Conservation (phyloP, 257 asterid genomes). For the Mentha longifolia region DNA sequence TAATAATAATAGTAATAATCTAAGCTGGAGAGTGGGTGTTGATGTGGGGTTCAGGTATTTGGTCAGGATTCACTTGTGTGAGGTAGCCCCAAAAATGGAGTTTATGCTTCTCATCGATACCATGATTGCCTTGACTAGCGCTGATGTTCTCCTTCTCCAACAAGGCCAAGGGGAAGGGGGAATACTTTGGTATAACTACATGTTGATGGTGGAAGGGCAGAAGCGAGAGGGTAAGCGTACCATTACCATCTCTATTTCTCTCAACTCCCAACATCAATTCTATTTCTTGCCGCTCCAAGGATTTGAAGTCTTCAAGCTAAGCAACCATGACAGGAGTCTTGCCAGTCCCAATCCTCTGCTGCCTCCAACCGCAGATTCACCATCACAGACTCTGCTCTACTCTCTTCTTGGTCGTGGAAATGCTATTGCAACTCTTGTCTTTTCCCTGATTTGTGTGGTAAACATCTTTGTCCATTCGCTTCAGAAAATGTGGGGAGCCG, state of each 20-base stretch:
- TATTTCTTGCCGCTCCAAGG: constrained; percentile 61
- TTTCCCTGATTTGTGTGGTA: constrained; percentile 44
- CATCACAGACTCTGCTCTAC: constrained; percentile 14
- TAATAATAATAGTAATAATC: too few species aligned
- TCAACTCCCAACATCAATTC: constrained; percentile 38
- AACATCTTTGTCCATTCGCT: constrained; percentile 43
- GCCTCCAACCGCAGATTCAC: constrained; percentile 26
- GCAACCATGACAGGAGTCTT: constrained; percentile 68
- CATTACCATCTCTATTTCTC: constrained; percentile 46
- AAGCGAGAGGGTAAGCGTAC: constrained; percentile 51
- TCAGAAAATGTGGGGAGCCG: constrained; percentile 37
- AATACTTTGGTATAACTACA: constrained; percentile 50
- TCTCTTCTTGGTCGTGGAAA: constrained; percentile 41
- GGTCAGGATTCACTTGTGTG: constrained; percentile 63
- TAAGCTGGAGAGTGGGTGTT: constrained; percentile 52
- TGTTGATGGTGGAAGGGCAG: constrained; percentile 62
- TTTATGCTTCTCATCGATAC: constrained; percentile 47
- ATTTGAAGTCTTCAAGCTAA: constrained; percentile 66
- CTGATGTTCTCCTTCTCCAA: constrained; percentile 46
- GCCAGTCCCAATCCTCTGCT: constrained; percentile 48
- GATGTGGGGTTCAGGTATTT: constrained; percentile 69
- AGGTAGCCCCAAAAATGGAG: constrained; percentile 33
- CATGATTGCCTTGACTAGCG: constrained; percentile 44
- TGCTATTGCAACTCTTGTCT: constrained; percentile 41
- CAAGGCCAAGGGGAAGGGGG: constrained; percentile 32